Evolutionary conservation across 2,329 filamentous ascomycete genomes (phyloP).

Genomic region (Trichoderma atrobrunneum): DNA sequence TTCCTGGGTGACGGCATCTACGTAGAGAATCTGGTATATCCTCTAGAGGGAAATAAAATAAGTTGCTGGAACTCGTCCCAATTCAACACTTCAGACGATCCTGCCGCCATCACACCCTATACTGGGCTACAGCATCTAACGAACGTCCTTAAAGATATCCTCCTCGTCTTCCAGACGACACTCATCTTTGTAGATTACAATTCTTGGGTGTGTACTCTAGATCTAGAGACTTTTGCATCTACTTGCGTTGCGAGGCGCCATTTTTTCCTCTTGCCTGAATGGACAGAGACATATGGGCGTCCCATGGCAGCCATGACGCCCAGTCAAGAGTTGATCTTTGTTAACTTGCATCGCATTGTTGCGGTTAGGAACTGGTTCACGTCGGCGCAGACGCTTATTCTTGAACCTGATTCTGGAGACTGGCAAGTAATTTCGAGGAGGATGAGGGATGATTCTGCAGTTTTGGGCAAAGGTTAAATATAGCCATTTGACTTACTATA

Average conservation of each 20-base stretch:
- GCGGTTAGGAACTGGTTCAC: slow-evolving; percentile 6
- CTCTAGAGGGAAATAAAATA: background rate
- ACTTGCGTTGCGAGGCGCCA: background rate
- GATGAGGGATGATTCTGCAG: background rate
- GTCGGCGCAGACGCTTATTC: background rate
- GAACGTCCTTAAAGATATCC: background rate
- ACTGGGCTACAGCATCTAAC: background rate
- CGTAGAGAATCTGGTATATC: background rate
- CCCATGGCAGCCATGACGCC: background rate
- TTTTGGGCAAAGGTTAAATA: background rate
- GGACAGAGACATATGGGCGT: background rate
- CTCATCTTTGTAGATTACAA: slow-evolving; percentile 5
- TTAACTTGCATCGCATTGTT: background rate
- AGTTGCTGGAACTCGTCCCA: slow-evolving; percentile 1
- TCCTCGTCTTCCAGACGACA: background rate
- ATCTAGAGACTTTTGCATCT: background rate
- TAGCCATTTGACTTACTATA: background rate
- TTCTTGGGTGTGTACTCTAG: slow-evolving; percentile 7
- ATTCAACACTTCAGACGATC: background rate
- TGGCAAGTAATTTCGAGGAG: background rate
- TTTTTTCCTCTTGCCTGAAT: slow-evolving; percentile 13
- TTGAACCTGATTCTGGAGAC: background rate
- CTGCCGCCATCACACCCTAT: background rate
- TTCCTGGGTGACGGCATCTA: background rate
- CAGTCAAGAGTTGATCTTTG: background rate